These are phyloP conservation scores for Apiotrichum domesticum DNA, from an alignment of 1,284 basidiomycete genomes.

Conservation along the genomic window DNA sequence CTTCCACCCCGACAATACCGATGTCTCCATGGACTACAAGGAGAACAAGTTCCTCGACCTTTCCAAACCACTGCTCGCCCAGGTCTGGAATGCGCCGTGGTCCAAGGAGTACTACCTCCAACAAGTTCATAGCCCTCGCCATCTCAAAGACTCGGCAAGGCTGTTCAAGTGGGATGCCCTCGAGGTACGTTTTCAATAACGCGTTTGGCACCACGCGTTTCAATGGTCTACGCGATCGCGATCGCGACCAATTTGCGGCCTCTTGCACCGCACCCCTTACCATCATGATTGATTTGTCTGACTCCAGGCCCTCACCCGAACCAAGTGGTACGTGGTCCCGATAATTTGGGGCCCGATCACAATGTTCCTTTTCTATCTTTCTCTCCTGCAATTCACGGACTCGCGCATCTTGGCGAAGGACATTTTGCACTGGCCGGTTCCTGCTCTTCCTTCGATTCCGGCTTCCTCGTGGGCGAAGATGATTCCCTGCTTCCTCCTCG, in stretches of 20 bases:
- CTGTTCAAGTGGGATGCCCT: constrained; percentile 67
- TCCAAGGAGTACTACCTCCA: constrained; percentile 92
- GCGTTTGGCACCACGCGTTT: no score
- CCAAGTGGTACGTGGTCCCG: constrained; percentile 92
- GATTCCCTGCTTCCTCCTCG: constrained; percentile 64
- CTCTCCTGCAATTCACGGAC: constrained; percentile 70
- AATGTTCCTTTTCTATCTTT: constrained; percentile 70
- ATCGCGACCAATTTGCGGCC: constrained; percentile 31
- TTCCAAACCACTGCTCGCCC: constrained; percentile 60
- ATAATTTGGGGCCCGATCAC: constrained; percentile 87
- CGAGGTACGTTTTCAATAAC: constrained; percentile 50
- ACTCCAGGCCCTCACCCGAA: constrained; percentile 63
- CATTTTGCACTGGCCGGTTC: constrained; percentile 27
- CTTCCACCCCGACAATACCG: constrained; percentile 82
- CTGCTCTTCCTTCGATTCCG: constrained; percentile 28
- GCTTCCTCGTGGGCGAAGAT: constrained; percentile 48
- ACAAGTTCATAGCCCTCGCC: constrained; percentile 94
- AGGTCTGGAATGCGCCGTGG: constrained; percentile 38
- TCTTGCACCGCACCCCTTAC: background rate
- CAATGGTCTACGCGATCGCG: background rate
- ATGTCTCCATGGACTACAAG: constrained; percentile 68
- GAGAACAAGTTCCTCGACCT: constrained; percentile 92
- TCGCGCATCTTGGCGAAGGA: constrained; percentile 33
- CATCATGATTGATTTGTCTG: constrained; percentile 41
- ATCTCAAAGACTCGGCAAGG: constrained; percentile 76